Base-by-base conservation (phyloP, 2,329 filamentous ascomycete species). In the Dactylellina sp. region DNA sequence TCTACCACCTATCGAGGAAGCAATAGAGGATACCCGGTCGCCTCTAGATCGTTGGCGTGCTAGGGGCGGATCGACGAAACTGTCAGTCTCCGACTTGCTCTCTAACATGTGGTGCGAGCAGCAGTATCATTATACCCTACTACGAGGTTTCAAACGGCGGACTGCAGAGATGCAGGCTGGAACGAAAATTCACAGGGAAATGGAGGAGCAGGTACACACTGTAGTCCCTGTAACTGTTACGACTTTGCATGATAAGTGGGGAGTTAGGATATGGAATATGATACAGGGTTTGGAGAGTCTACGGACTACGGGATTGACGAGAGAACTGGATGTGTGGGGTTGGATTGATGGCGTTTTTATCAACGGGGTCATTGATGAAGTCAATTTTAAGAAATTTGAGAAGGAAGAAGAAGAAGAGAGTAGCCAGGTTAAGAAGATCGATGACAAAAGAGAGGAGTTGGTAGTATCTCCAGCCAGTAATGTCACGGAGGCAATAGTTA, bases 71-170 rank as follows among this genome's bases (percentile, higher is more conserved):
- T 89, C 86, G 79, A 94, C 92, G 79, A 88, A 91, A 0, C 85
- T 98, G 6, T 92, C 91, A 0, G 95, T 98, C 0, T 93, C 91
- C 1, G 95, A 99, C 80, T 83, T 98, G 22, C 88, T 93, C 0
- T 90, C 92, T 0, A 93, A 93, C 1, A 89, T 93, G 6, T 99
- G 95, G 95, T 99, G 95, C 80, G 94, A 99, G 81, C 81, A 98
- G 71, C 93, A 98, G 80, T 96, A 97, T 79, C 93, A 89, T 84
- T 97, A 96, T 82, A 91, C 88, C 0, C 85, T 99, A 1, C 89
- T 87, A 62, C 87, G 89, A 79, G 95, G 94, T 0, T 87, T 87
- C 66, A 93, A 91, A 80, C 89, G 86, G 61, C 85, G 85, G 35
- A 98, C 93, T 0, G 81, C 86, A 1, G 92, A 92, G 0, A 99